Base-by-base conservation (phyloP, 2,329 filamentous ascomycete genomes). In the Aspergillus tanneri region DNA sequence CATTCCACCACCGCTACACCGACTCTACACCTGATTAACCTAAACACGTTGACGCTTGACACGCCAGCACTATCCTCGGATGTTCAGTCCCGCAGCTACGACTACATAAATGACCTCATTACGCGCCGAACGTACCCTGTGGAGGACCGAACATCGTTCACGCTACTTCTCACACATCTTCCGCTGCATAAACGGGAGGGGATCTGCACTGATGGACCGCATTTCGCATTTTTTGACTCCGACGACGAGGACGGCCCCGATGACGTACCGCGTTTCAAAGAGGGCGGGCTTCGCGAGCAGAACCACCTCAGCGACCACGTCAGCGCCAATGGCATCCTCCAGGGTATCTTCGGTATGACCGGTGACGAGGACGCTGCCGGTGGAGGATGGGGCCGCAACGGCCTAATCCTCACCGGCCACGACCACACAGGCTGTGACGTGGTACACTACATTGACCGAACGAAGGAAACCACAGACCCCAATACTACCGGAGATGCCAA, bases 31-130 rank as follows among this genome's bases (percentile, higher is more conserved):
- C 77, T 99, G 47, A 76, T 97, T 23, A 82, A 95, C 27, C 78
- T 99, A 55, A 99, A 99, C 70, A 86, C 89, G 46, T 90, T 99
- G 81, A 95, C 95, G 61, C 82, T 99, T 28, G 93, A 99, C 68
- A 87, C 84, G 0, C 93, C 93, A 0, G 89, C 87, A 4, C 75
- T 82, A 30, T 80, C 82, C 14, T 61, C 74, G 3, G 75, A 80
- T 2, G 77, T 96, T 3, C 90, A 95, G 65, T 78, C 84, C 50
- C 76, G 85, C 41, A 93, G 88, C 0, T 95, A 95, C 69, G 64
- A 75, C 22, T 96, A 95, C 14, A 69, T 86, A 47, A 82, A 82
- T 30, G 74, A 77, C 25, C 73, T 87, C 8, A 79, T 78, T 12
- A 73, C 73, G 1, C 75, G 84, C 52, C 82, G 83, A 0, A 73